Evolutionary conservation across 345 rosid genomes (phyloP).

Genomic region (Clarkia xantiana): DNA sequence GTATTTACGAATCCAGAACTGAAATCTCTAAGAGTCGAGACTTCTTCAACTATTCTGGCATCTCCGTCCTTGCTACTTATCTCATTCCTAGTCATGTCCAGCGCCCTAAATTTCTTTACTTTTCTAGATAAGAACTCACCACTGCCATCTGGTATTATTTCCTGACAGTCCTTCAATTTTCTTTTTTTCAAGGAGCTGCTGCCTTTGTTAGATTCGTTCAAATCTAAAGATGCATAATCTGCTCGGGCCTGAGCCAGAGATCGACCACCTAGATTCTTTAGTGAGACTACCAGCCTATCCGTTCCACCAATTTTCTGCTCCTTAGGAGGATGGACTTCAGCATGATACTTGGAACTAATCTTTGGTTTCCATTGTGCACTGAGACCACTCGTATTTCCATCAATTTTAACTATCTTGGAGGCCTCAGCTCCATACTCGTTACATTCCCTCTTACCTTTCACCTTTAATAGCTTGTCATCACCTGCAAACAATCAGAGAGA

Average conservation of each 20-base stretch:
- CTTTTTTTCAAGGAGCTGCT: conserved; percentile 24
- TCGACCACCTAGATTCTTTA: conserved; percentile 21
- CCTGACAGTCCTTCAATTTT: conserved; percentile 15
- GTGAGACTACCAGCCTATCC: conserved; percentile 13
- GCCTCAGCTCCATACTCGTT: conserved; percentile 18
- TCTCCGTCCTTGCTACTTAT: conserved; percentile 10
- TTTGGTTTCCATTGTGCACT: conserved; percentile 10
- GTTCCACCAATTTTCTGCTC: conserved; percentile 23
- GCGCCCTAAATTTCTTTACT: conserved; percentile 19
- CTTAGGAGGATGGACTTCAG: conserved; percentile 12
- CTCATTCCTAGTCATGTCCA: conserved; percentile 13
- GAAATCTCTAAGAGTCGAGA: conserved; percentile 1
- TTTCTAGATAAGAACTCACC: conserved; percentile 19
- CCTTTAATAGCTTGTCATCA: conserved; percentile 20
- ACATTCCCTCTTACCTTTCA: conserved; percentile 31
- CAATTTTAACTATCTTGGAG: conserved; percentile 28
- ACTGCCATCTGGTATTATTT: conserved; percentile 20
- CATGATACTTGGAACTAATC: conserved; percentile 12
- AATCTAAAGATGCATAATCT: conserved; percentile 27
- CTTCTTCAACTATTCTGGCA: conserved; percentile 12
- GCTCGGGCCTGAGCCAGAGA: conserved; percentile 27
- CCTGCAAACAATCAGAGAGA: conserved; percentile 17
- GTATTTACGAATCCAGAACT: conserved; percentile 13
- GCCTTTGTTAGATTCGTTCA: conserved; percentile 16
- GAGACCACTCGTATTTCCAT: conserved; percentile 11